Conservation (phyloP, 371 early-diverging fungal species). For the Sanchytrium tribonematis region DNA sequence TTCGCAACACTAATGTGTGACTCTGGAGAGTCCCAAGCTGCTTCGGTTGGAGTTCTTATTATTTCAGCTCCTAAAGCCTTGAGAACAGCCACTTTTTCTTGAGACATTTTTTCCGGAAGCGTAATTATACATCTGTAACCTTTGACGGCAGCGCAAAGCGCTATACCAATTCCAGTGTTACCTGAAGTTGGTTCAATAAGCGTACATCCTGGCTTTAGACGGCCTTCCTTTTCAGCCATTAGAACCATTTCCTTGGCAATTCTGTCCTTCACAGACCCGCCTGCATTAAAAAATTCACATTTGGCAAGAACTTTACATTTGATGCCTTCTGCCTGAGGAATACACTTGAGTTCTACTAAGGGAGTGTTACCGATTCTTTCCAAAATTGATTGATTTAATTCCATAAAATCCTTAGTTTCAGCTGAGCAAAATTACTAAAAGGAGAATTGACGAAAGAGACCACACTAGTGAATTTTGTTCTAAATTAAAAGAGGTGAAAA, state of each 20-base stretch:
- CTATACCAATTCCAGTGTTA: conserved; percentile 76
- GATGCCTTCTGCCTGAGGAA: conserved; percentile 22
- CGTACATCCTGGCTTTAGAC: conserved; percentile 63
- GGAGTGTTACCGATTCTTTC: conserved; percentile 53
- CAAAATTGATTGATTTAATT: neutral
- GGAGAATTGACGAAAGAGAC: too few species aligned
- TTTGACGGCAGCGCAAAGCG: conserved; percentile 73
- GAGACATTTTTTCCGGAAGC: conserved; percentile 90
- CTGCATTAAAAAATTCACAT: conserved; percentile 94
- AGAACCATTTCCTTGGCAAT: conserved; percentile 72
- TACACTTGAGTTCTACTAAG: conserved; percentile 8
- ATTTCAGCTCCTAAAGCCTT: conserved; percentile 90
- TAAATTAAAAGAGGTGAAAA: too few species aligned
- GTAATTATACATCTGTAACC: conserved; percentile 85
- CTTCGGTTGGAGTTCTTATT: conserved; percentile 85
- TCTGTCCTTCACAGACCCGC: conserved; percentile 84
- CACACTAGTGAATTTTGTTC: too few species aligned
- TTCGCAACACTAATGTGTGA: conserved; percentile 83
- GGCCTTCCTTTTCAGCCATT: conserved; percentile 68
- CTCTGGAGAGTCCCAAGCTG: conserved; percentile 64
- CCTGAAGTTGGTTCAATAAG: conserved; percentile 86
- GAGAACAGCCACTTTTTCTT: conserved; percentile 59
- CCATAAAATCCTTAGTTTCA: too few species aligned
- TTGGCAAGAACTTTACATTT: conserved; percentile 42
- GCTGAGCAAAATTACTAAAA: too few species aligned